phyloP scores from a whole-genome alignment of 257 asterid genomes.

The Rhazya stricta region DNA sequence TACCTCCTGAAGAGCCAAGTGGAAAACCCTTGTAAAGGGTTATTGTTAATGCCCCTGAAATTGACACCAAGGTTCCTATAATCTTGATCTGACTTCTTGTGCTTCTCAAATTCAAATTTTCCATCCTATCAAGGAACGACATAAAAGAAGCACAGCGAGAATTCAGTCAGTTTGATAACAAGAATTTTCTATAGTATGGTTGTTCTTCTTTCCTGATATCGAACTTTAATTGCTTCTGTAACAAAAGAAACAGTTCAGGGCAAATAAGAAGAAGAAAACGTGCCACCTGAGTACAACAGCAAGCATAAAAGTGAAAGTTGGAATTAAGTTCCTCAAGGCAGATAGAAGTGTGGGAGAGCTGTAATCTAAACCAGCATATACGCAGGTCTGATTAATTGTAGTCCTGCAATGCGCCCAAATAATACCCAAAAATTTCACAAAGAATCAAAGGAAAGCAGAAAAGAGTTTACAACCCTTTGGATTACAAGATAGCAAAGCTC shows the following conservation, averaged over 20 bases:
- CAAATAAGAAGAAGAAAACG: not conserved
- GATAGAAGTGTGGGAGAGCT: slow-evolving; percentile 44
- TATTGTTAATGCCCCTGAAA: slow-evolving; percentile 10
- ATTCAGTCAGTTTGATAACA: too few relatives aligned
- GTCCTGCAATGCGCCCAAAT: slow-evolving; percentile 17
- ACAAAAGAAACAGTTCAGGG: not conserved
- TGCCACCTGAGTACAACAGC: slow-evolving; percentile 39
- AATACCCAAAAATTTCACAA: not conserved
- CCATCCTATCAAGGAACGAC: slow-evolving; percentile 19
- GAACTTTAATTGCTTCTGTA: not conserved
- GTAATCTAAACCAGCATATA: slow-evolving; percentile 25
- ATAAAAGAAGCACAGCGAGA: not conserved
- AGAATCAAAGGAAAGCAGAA: too few relatives aligned
- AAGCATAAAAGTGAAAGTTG: slow-evolving; percentile 42
- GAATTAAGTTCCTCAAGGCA: slow-evolving; percentile 36
- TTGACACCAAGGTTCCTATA: slow-evolving; percentile 9
- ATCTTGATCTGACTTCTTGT: slow-evolving; percentile 12
- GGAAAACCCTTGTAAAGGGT: slow-evolving; percentile 16
- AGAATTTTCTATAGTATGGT: too few relatives aligned
- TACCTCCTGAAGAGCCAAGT: not conserved
- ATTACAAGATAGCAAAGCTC: not conserved
- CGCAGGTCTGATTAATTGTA: slow-evolving; percentile 17
- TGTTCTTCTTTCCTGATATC: too few relatives aligned
- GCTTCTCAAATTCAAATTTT: slow-evolving; percentile 16
- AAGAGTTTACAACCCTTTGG: not conserved